A percentile compares a stretch with the other conserved stretches of the same genome.
Conservation (phyloP, 2,329 filamentous ascomycete genomes). For the Conoideocrella luteorostrata region DNA sequence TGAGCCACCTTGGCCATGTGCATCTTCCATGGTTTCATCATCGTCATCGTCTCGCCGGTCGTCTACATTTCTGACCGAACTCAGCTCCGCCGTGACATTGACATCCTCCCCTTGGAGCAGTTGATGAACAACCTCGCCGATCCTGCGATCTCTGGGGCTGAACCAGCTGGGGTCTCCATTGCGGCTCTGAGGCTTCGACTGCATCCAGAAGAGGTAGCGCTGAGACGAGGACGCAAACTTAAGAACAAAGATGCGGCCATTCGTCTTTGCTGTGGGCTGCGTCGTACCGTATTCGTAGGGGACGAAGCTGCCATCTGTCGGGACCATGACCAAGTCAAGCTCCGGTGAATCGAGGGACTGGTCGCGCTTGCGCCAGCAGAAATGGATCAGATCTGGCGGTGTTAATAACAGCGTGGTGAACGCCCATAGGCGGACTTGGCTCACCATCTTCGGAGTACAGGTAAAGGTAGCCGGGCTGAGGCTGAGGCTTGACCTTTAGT, state of each 20-base stretch:
- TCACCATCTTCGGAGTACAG: conserved; percentile 85
- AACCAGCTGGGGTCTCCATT: conserved; percentile 68
- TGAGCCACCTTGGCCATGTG: conserved; percentile 57
- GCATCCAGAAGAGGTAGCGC: conserved; percentile 92
- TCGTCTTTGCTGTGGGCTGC: conserved; percentile 57
- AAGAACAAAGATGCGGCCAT: conserved; percentile 86
- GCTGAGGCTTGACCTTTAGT: conserved; percentile 65
- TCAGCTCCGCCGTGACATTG: conserved; percentile 67
- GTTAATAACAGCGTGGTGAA: not conserved
- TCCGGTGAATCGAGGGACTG: conserved; percentile 66
- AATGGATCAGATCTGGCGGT: conserved; percentile 77
- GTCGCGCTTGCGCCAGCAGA: conserved; percentile 88
- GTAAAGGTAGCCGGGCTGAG: conserved; percentile 80
- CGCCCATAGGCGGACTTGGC: conserved; percentile 2
- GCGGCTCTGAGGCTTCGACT: conserved; percentile 74
- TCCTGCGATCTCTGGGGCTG: conserved; percentile 77
- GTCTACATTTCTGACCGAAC: conserved; percentile 50
- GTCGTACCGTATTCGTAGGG: conserved; percentile 63
- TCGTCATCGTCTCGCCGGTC: conserved; percentile 54
- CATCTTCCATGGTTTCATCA: conserved; percentile 48
- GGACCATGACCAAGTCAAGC: conserved; percentile 89
- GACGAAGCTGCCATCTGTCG: conserved; percentile 77
- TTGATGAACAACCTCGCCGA: conserved; percentile 79
- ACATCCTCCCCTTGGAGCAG: conserved; percentile 86
- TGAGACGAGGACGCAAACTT: conserved; percentile 92